phyloP scores from a whole-genome alignment of 208 protist species.

The Zelonia costaricensis region DNA sequence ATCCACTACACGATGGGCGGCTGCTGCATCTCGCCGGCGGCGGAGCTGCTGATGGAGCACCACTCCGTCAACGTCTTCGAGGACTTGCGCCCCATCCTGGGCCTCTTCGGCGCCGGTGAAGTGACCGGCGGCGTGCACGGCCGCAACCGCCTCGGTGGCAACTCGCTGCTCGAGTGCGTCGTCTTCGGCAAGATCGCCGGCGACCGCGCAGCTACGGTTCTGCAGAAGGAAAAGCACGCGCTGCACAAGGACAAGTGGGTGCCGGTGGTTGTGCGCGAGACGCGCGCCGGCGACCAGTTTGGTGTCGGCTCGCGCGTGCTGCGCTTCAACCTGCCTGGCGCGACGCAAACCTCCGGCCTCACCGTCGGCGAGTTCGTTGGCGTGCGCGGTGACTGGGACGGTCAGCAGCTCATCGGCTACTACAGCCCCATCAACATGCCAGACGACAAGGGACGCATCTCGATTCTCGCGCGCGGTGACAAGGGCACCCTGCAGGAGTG shows the following conservation, averaged over 20 bases:
- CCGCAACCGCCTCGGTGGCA: constrained; percentile 93
- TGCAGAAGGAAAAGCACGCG: constrained; percentile 40
- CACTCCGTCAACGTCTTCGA: constrained; percentile 34
- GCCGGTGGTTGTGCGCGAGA: constrained; percentile 56
- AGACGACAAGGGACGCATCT: constrained; percentile 57
- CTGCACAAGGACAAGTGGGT: constrained; percentile 46
- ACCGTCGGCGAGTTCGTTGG: constrained; percentile 66
- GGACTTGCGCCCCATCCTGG: constrained; percentile 58
- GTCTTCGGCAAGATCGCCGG: constrained; percentile 93
- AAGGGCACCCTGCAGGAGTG: constrained; percentile 69
- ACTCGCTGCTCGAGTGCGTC: constrained; percentile 95
- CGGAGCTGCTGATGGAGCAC: constrained; percentile 68
- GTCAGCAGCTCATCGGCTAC: constrained; percentile 64
- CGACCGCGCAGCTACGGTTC: constrained; percentile 58
- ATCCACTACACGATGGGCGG: constrained; percentile 98
- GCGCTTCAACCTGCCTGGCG: constrained; percentile 67
- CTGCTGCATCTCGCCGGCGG: constrained; percentile 79
- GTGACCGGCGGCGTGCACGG: constrained; percentile 96
- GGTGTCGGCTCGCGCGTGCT: constrained; percentile 56
- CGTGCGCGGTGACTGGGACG: constrained; percentile 64
- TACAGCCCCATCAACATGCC: constrained; percentile 77
- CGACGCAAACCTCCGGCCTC: constrained; percentile 57
- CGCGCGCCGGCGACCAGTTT: constrained; percentile 45
- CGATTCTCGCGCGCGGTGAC: constrained; percentile 64
- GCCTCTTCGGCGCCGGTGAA: constrained; percentile 94